Conservation (phyloP, 2,329 filamentous ascomycete genomes). For the Diaporthe ilicicola region DNA sequence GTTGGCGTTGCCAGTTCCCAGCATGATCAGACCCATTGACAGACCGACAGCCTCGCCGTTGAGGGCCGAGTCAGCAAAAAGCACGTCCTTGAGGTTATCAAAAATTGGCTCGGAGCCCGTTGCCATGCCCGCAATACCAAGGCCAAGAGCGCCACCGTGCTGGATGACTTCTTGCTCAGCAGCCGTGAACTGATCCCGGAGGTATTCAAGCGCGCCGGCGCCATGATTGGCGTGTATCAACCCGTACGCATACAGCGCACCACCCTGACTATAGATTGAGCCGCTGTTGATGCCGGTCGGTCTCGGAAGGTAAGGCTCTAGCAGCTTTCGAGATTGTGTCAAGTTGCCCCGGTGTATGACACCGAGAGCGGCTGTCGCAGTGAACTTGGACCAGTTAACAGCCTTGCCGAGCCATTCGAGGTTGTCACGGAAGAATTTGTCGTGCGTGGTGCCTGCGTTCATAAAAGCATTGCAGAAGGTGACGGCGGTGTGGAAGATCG, state of each 20-base stretch:
- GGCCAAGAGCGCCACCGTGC: slow-evolving; percentile 92
- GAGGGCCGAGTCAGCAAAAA: slow-evolving; percentile 93
- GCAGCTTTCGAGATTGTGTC: slow-evolving; percentile 88
- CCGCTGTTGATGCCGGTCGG: slow-evolving; percentile 77
- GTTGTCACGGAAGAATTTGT: slow-evolving; percentile 98
- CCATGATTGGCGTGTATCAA: slow-evolving; percentile 98
- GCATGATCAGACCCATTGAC: slow-evolving; percentile 97
- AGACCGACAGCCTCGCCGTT: slow-evolving; percentile 97
- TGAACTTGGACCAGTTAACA: slow-evolving; percentile 99
- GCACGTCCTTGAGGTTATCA: slow-evolving; percentile 85
- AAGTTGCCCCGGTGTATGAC: slow-evolving; percentile 97
- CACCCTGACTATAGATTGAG: slow-evolving; percentile 95
- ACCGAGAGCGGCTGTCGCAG: slow-evolving; percentile 92
- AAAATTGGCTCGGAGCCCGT: slow-evolving; percentile 92
- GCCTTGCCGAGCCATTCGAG: slow-evolving; percentile 98
- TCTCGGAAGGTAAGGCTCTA: slow-evolving; percentile 93
- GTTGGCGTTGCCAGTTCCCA: slow-evolving; percentile 95
- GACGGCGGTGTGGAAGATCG: slow-evolving; percentile 97
- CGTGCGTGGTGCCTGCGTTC: slow-evolving; percentile 97
- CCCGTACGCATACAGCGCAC: slow-evolving; percentile 93
- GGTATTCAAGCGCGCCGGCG: slow-evolving; percentile 84
- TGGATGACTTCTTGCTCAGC: slow-evolving; percentile 93
- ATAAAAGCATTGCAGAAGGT: slow-evolving; percentile 99
- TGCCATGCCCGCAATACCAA: slow-evolving; percentile 97
- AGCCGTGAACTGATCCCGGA: slow-evolving; percentile 77